Conservation (phyloP, 257 asterid genomes). For the Solanum gandarillasii region DNA sequence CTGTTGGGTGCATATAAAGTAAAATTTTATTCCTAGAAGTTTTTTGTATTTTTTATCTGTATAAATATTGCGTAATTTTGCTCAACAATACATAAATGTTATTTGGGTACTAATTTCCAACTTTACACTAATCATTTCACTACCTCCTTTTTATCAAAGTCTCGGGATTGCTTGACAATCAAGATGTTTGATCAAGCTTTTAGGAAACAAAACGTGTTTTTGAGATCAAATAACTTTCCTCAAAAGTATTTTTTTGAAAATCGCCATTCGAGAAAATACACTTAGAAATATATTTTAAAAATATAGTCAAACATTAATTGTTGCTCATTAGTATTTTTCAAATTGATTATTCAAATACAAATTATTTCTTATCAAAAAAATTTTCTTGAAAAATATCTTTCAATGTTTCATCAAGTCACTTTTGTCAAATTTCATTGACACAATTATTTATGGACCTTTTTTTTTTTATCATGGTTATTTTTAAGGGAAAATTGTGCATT, state of each 20-base stretch:
- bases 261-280: no score
- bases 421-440: neutral
- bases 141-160: neutral
- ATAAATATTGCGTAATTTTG: neutral
- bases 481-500: neutral
- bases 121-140: neutral
- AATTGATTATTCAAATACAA: neutral
- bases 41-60: neutral
- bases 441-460: neutral
- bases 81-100: neutral
- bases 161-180: neutral
- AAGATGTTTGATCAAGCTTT: no score
- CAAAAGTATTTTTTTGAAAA: neutral
- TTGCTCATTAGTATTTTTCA: neutral
- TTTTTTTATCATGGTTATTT: neutral
- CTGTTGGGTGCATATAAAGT: rapidly evolving
- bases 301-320: neutral
- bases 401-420: neutral
- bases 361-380: neutral
- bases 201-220: neutral
- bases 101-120: neutral
- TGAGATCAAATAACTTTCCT: neutral
- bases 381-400: no score
- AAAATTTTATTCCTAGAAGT: no score
- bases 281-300: no score